These are phyloP conservation scores for Podospora pseudopauciseta DNA, from an alignment of 495 filamentous ascomycete species.

Conservation along the genomic window DNA sequence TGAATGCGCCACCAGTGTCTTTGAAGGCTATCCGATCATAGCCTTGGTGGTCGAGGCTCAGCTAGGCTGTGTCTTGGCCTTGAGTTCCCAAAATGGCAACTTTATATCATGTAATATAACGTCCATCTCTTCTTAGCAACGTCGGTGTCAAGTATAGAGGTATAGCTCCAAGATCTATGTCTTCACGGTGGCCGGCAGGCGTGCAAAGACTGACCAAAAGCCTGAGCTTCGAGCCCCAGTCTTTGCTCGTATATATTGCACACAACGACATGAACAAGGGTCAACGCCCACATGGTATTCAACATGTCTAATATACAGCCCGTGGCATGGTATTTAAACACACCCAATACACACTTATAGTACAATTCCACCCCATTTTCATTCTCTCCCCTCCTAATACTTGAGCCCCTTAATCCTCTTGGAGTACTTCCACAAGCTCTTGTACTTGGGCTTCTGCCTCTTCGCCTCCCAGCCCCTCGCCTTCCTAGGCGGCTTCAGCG, in stretches of 20 bases:
- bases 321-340: background rate
- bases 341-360: background rate
- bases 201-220: no score
- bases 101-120: background rate
- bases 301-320: background rate
- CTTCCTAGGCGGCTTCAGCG: conserved; percentile 51
- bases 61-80: background rate
- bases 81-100: background rate
- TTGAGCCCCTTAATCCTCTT: conserved; percentile 38
- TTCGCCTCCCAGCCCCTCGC: conserved; percentile 55
- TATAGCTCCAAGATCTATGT: no score
- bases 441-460: conserved; percentile 53
- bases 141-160: no score
- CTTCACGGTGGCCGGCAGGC: no score
- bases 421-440: conserved; percentile 50
- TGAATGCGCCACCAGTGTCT: background rate
- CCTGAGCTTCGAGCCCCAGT: no score
- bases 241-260: no score
- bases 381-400: conserved; percentile 15
- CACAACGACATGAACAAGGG: background rate
- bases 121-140: no score
- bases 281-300: background rate
- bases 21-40: background rate
- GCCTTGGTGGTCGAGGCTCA: background rate
- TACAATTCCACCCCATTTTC: background rate